These are phyloP conservation scores for Claviceps sp. DNA, from an alignment of 2,329 filamentous ascomycete genomes.

Conservation along the genomic window DNA sequence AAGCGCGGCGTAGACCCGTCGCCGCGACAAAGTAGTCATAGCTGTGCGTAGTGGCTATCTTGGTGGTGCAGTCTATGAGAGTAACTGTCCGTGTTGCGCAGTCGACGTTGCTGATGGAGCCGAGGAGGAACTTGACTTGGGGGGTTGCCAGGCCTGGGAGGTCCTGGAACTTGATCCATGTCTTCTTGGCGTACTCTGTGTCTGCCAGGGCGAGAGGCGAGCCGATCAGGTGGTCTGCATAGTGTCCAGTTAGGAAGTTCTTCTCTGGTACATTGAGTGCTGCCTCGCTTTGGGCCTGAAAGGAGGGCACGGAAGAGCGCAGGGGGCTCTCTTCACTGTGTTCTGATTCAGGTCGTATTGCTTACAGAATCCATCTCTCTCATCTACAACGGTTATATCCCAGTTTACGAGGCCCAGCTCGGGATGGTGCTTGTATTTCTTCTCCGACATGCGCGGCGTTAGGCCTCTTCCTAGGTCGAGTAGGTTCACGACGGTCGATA, in stretches of 20 bases:
- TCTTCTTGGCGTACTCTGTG: conserved; percentile 47
- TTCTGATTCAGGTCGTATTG: background rate
- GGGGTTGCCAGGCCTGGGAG: conserved; percentile 51
- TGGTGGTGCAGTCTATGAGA: conserved; percentile 34
- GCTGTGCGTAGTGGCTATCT: conserved; percentile 25
- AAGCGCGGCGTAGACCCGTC: conserved; percentile 55
- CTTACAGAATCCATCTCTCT: conserved; percentile 74
- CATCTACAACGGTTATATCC: conserved; percentile 62
- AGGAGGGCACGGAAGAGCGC: background rate
- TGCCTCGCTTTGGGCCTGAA: background rate
- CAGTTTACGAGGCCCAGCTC: conserved; percentile 37
- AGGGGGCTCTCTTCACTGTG: background rate
- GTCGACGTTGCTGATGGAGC: conserved; percentile 48
- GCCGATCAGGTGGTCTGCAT: conserved; percentile 59
- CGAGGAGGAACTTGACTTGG: conserved; percentile 51
- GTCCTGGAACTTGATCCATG: conserved; percentile 57
- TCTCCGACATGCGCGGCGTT: conserved; percentile 29
- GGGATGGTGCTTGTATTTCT: conserved; percentile 25
- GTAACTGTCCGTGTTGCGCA: conserved; percentile 43
- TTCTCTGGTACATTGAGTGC: background rate
- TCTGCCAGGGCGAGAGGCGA: conserved; percentile 58
- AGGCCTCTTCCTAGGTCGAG: conserved; percentile 49
- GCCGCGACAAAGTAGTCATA: conserved; percentile 70
- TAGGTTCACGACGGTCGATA: conserved; percentile 53
- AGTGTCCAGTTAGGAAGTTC: background rate